Evolutionary conservation across 1,284 basidiomycete species (phyloP), one percentile per base, ranked within the genome.

Genomic region (Calocybe gambosa): DNA sequence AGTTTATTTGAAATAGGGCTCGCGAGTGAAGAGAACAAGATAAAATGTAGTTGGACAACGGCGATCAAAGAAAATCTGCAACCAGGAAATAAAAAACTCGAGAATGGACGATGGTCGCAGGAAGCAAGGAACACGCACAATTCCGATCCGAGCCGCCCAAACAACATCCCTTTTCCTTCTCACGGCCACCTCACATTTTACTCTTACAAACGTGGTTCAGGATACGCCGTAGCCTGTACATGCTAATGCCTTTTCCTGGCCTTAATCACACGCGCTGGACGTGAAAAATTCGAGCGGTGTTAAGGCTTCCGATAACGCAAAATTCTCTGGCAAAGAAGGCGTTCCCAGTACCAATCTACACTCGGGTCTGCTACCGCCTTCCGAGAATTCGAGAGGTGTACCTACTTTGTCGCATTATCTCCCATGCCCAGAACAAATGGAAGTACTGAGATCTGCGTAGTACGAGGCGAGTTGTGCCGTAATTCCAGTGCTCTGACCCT

Each of bases 1-100:
- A n/a, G 15, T n/a, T 15, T 29, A 21, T 20, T 5, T 47, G 21
- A 36, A 40, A 41, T 43, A 50, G 55, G 55, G 48, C 47, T 40
- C 55, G 55, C 55, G 52, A 42, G 18, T 45, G 19, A 50, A 31
- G 15, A 46, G 47, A 28, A 25, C 50, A 56, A 54, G 53, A 50
- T 35, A 41, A 42, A 21, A 42, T 49, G 19, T 46, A 40, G 34
- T 49, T 40, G 51, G 42, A 20, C 38, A 44, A 25, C 41, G 46
- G 25, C 35, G 39, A 34, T 16, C 8, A 50, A 54, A 56, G 52
- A 50, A 54, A 46, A 43, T 29, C 8, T 23, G 34, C 10, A 15
- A 36, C 13, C 21, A 38, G 15, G 15, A 34, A 34, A 26, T 5
- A 16, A 34, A 34, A 15, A 48, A 50, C 3, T 29, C 38, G 39